Conservation (phyloP, 2,329 filamentous ascomycete genomes). For the Cordyceps cateniannulata region DNA sequence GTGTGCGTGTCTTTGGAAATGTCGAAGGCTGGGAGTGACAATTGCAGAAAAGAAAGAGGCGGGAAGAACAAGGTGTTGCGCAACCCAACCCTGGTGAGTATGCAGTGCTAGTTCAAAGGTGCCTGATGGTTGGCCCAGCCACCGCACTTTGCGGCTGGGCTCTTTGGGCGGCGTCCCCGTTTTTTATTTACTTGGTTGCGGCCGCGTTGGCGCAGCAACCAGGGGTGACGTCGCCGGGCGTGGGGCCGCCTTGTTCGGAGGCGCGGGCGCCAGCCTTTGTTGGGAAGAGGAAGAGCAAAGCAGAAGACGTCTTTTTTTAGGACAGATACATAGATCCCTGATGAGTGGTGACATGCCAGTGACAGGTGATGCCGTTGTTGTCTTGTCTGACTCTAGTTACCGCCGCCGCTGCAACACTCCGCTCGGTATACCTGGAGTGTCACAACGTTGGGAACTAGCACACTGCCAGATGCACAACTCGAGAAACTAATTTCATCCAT, state of each 20-base stretch:
- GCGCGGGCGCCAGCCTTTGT: background rate
- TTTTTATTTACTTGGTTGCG: constrained; percentile 21
- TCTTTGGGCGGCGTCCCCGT: background rate
- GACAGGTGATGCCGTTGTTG: too few relatives aligned
- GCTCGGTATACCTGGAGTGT: too few relatives aligned
- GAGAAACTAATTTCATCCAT: too few relatives aligned
- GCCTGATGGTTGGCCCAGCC: constrained; percentile 25
- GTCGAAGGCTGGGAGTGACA: constrained; percentile 6
- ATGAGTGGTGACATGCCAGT: too few relatives aligned
- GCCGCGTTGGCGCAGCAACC: constrained; percentile 22
- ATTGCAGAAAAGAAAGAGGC: background rate
- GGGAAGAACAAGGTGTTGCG: background rate
- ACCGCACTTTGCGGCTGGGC: constrained; percentile 19
- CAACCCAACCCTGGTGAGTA: constrained; percentile 10
- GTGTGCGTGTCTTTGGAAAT: background rate
- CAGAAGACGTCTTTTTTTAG: too few relatives aligned
- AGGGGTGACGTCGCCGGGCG: constrained; percentile 7
- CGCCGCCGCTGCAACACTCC: too few relatives aligned
- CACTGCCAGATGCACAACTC: too few relatives aligned
- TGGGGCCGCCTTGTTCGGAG: constrained; percentile 4
- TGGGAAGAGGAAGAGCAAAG: background rate
- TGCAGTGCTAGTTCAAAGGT: background rate
- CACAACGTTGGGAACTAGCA: too few relatives aligned
- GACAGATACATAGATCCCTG: too few relatives aligned
- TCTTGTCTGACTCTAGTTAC: too few relatives aligned